Evolutionary conservation across 805 yeast species (phyloP).

Genomic region (Yarrowia yakushimensis): DNA sequence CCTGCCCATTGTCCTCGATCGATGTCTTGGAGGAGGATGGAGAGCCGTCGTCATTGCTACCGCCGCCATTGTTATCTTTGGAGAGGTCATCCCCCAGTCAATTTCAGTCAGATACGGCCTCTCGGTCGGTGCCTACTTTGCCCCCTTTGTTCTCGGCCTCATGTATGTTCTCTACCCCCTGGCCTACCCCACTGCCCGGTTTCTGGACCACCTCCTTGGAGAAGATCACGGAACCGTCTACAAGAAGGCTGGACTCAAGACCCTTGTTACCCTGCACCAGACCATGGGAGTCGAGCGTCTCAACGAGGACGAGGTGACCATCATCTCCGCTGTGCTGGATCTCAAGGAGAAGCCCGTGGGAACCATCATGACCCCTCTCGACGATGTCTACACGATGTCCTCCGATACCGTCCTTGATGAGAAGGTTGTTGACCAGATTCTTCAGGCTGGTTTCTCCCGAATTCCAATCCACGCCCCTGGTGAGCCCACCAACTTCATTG

Average conservation of each 20-base stretch:
- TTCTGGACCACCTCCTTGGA: conserved; percentile 79
- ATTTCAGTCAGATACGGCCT: conserved; percentile 90
- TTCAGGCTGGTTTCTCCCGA: conserved; percentile 91
- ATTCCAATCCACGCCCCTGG: conserved; percentile 90
- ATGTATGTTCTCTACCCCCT: conserved; percentile 91
- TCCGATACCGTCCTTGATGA: conserved; percentile 82
- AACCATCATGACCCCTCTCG: conserved; percentile 90
- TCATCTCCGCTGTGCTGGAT: conserved; percentile 89
- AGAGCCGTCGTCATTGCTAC: conserved; percentile 95
- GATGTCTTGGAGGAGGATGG: conserved; percentile 95
- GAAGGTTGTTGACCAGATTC: conserved; percentile 77
- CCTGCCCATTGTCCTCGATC: conserved; percentile 86
- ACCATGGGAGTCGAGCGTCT: conserved; percentile 94
- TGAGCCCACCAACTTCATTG: conserved; percentile 87
- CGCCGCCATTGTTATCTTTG: conserved; percentile 86
- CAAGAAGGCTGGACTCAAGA: conserved; percentile 87
- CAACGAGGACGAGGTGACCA: conserved; percentile 93
- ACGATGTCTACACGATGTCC: conserved; percentile 81
- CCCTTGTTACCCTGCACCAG: conserved; percentile 86
- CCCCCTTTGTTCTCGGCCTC: conserved; percentile 78
- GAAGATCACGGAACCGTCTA: conserved; percentile 96
- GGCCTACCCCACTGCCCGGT: conserved; percentile 82
- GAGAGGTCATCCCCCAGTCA: conserved; percentile 95
- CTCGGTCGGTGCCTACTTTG: conserved; percentile 81
- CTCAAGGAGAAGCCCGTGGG: conserved; percentile 85